phyloP scores from a whole-genome alignment of 176 grass and related monocot genomes.

The Dendrocalamus sinicus region DNA sequence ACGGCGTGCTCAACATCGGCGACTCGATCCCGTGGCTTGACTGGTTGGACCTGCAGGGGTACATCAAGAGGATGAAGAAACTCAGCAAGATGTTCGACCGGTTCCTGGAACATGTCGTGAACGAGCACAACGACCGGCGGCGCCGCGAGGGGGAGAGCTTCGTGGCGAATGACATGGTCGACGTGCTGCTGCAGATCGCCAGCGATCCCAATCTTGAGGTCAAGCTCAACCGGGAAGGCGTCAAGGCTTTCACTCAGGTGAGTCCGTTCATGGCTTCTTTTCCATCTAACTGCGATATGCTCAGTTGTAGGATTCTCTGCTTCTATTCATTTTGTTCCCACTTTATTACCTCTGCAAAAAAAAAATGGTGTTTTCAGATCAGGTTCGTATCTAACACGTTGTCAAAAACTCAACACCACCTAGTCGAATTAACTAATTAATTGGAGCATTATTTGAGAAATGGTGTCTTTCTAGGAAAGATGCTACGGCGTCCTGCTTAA shows the following conservation, averaged over 20 bases:
- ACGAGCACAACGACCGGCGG: conserved; percentile 70
- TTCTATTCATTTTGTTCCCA: not conserved
- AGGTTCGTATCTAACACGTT: not conserved
- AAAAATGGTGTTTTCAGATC: not conserved
- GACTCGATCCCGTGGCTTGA: conserved; percentile 88
- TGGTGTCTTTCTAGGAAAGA: too few relatives aligned
- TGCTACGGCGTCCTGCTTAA: too few relatives aligned
- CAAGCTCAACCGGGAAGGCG: conserved; percentile 61
- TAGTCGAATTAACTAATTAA: too few relatives aligned
- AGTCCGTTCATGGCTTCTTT: not conserved
- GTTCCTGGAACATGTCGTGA: conserved; percentile 85
- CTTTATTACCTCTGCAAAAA: not conserved
- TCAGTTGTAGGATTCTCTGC: too few relatives aligned
- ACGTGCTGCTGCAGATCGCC: conserved; percentile 79
- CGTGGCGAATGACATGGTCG: conserved; percentile 84
- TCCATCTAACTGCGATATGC: not conserved
- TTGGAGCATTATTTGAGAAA: too few relatives aligned
- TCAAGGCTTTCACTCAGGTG: conserved; percentile 92
- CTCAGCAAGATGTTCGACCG: conserved; percentile 71
- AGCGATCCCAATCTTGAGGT: conserved; percentile 72
- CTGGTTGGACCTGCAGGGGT: conserved; percentile 82
- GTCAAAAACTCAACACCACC: not conserved
- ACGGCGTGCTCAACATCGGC: conserved; percentile 91
- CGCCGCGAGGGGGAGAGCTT: conserved; percentile 56
- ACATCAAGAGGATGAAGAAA: conserved; percentile 88